A percentile compares a stretch with the other conserved stretches of the same genome.
phyloP scores from a whole-genome alignment of 805 yeast species.

The Wickerhamiella occidentalis region DNA sequence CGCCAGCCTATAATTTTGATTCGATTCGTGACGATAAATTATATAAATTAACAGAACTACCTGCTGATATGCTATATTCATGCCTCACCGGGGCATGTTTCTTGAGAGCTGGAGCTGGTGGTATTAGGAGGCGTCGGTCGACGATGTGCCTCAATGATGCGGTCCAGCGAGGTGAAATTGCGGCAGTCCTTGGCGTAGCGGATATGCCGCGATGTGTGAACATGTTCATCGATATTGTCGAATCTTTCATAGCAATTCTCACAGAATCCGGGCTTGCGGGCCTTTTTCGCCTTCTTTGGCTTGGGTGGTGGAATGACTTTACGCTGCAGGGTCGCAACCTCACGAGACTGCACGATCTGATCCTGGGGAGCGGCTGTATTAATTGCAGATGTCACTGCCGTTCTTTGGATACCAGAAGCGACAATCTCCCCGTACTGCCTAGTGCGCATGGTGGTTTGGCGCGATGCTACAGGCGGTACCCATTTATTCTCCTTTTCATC shows the following conservation, averaged over 20 bases:
- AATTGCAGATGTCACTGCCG: conserved; percentile 30
- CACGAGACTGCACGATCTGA: conserved; percentile 27
- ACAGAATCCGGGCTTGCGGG: conserved; percentile 54
- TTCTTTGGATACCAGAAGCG: conserved; percentile 48
- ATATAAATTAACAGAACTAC: conserved; percentile 3
- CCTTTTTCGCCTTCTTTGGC: conserved; percentile 19
- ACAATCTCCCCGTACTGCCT: conserved; percentile 39
- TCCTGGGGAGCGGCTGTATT: conserved; percentile 26
- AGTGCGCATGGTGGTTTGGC: conserved; percentile 9
- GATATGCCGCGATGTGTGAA: conserved; percentile 54
- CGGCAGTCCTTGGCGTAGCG: conserved; percentile 60
- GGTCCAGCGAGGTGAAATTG: conserved; percentile 69
- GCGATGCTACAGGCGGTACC: neutral
- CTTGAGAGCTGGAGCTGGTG: neutral
- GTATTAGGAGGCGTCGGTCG: neutral
- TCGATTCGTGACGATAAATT: conserved; percentile 1
- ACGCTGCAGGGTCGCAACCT: conserved; percentile 33
- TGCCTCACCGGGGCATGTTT: conserved; percentile 1
- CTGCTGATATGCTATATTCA: neutral
- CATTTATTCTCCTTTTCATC: conserved; percentile 12
- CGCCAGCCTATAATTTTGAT: no score
- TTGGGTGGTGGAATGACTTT: conserved; percentile 24
- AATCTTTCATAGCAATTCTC: conserved; percentile 85
- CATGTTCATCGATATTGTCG: conserved; percentile 68
- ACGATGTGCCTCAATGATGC: conserved; percentile 43